Conservation (phyloP, 495 filamentous ascomycete species). For the Tuber borchii region DNA sequence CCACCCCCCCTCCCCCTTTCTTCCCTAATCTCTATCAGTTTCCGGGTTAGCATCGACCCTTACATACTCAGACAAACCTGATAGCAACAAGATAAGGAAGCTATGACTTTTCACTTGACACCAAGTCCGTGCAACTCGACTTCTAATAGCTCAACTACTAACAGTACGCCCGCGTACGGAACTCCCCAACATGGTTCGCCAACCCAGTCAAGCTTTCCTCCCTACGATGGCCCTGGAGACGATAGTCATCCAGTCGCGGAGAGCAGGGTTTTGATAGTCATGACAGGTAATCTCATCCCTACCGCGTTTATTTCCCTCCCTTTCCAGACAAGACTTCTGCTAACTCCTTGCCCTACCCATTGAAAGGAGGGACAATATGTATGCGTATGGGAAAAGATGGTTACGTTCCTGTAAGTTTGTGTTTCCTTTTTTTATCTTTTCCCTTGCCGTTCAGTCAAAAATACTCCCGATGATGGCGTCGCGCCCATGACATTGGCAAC, state of each 20-base stretch:
- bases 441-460: background rate
- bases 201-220: background rate
- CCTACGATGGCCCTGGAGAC: constrained; percentile 5
- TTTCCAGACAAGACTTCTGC: background rate
- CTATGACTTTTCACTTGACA: background rate
- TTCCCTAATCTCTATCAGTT: background rate
- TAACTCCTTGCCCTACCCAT: background rate
- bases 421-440: background rate
- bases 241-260: constrained; percentile 45
- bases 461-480: background rate
- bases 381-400: constrained; percentile 60
- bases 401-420: constrained; percentile 45
- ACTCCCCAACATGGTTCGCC: background rate
- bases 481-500: background rate
- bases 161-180: background rate
- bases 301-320: background rate
- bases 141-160: background rate
- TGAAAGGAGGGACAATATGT: constrained; percentile 73
- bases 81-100: background rate
- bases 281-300: constrained; percentile 56
- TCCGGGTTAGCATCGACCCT: background rate
- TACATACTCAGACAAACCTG: background rate
- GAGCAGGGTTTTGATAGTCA: constrained; percentile 78
- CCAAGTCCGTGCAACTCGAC: background rate
- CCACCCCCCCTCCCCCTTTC: background rate